Conservation (phyloP, 2,329 filamentous ascomycete species). For the Colletotrichum horii region DNA sequence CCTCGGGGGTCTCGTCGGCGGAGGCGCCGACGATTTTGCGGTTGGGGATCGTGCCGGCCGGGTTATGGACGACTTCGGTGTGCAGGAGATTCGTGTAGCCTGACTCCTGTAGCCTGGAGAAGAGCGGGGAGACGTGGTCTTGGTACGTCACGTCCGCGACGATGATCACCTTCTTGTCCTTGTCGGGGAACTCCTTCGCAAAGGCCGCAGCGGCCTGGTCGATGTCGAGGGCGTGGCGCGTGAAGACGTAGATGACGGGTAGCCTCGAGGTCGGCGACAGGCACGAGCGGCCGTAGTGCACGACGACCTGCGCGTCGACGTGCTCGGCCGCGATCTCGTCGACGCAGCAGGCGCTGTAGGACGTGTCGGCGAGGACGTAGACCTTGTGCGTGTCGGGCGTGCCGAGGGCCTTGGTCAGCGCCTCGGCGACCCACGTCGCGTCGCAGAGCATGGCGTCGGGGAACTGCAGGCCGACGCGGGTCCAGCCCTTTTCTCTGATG, state of each 20-base stretch:
- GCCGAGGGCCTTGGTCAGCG: constrained; percentile 50
- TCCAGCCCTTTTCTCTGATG: constrained; percentile 75
- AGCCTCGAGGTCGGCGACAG: constrained; percentile 87
- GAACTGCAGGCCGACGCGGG: constrained; percentile 88
- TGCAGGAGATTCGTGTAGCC: constrained; percentile 77
- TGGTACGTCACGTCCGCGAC: constrained; percentile 92
- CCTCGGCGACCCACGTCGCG: constrained; percentile 78
- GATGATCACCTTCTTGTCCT: constrained; percentile 70
- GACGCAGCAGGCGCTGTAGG: constrained; percentile 95
- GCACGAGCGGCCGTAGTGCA: constrained; percentile 94
- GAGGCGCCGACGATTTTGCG: constrained; percentile 59
- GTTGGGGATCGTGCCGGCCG: constrained; percentile 83
- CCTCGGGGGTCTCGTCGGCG: constrained; percentile 27
- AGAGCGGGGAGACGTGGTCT: constrained; percentile 70
- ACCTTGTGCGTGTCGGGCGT: constrained; percentile 47
- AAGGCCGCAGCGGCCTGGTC: constrained; percentile 64
- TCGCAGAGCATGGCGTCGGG: constrained; percentile 91
- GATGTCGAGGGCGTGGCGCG: constrained; percentile 70
- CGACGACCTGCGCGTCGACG: constrained; percentile 85
- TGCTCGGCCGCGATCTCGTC: constrained; percentile 97
- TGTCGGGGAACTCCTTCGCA: constrained; percentile 69
- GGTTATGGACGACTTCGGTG: constrained; percentile 78
- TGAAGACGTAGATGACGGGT: constrained; percentile 92
- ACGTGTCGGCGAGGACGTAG: constrained; percentile 92
- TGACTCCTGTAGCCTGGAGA: constrained; percentile 53